Conservation (phyloP, 257 asterid genomes). For the Lantana camara region DNA sequence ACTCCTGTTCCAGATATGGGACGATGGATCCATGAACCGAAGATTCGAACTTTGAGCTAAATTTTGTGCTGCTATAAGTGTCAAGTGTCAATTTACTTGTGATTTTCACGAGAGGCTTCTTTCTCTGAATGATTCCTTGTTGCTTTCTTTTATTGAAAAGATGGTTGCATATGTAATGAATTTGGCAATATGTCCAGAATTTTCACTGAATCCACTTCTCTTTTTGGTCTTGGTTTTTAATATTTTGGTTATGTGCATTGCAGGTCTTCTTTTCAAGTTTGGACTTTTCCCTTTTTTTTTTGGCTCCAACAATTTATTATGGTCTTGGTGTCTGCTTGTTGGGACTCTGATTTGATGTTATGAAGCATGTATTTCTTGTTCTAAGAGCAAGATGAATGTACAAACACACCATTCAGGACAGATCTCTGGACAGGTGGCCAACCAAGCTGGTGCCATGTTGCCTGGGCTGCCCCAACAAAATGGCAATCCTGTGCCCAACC, state of each 20-base stretch:
- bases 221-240: not conserved
- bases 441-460: constrained; percentile 54
- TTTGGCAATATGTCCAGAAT: constrained; percentile 7
- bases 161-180: not conserved
- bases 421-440: constrained; percentile 66
- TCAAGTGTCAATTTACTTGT: not conserved
- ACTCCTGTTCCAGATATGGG: not conserved
- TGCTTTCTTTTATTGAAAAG: not conserved
- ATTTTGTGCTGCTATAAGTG: constrained; percentile 1
- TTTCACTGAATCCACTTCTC: not conserved
- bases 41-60: not conserved
- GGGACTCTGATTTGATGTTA: constrained; percentile 31
- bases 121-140: not conserved
- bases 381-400: constrained; percentile 52
- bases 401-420: constrained; percentile 67
- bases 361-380: constrained; percentile 30
- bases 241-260: constrained; percentile 8
- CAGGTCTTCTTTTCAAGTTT: constrained; percentile 34
- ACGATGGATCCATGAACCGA: not conserved
- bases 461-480: constrained; percentile 61
- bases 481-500: constrained; percentile 58
- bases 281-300: constrained; percentile 8
- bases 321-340: constrained; percentile 24
- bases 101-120: constrained; percentile 3
- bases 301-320: constrained; percentile 19